Evolutionary conservation across 1,284 basidiomycete species (phyloP), one percentile per base, ranked within the genome.

Genomic region (Phlebopus sp.): DNA sequence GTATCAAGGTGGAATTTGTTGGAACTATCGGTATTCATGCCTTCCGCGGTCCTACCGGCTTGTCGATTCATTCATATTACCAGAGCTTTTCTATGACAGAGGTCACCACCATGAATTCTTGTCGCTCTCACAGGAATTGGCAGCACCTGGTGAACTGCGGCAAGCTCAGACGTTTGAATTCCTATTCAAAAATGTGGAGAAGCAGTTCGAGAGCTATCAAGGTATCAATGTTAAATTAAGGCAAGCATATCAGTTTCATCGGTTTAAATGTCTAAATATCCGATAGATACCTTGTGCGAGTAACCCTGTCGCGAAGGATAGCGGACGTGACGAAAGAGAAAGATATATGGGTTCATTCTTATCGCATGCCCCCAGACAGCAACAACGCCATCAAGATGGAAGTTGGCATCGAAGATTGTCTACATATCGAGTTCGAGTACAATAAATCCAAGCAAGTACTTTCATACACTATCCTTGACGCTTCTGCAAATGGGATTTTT

Each of bases 381-480:
- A 98, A 97, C 71, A 96, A 95, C 65, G 89, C 92, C 29, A 97
- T 98, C 74, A 98, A 97, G 78, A 99, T 99, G 97, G 96, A 99
- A 69, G 97, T 99, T 31, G 96, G 96, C 14, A 98, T 99, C 54
- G 96, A 98, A 66, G 96, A 99, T 66, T 98, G 96, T 69, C 71
- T 98, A 58, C 96, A 99, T 67, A 99, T 99, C 62, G 96, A 99
- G 69, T 98, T 99, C 60, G 96, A 99, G 71, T 98, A 99, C 74
- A 98, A 99, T 78, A 98, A 98, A 69, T 97, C 94, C 50, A 98
- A 98, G 93, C 91, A 55, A 54, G 86, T 73, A 5, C 2, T 25
- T 32, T 18, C 44, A 14, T 19, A 34, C 30, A 42, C 36, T 29
- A 30, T 49, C 43, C 41, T 18, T 23, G 10, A 8, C 39, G 7